phyloP scores from a whole-genome alignment of 352 stramenopile genomes.

The Phytopythium sindhum region DNA sequence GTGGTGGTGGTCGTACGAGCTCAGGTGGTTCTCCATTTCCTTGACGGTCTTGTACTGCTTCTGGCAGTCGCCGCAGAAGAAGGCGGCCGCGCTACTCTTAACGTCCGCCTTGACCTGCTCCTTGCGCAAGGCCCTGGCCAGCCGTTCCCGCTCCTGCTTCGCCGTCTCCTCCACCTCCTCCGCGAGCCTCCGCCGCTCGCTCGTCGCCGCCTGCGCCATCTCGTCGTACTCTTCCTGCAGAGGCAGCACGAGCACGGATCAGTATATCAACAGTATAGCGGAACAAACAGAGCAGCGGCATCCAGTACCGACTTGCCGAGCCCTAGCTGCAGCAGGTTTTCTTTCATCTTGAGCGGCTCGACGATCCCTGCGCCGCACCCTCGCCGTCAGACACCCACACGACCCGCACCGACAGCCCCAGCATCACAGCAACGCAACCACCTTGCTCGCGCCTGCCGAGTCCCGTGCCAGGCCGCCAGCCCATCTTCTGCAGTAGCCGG shows the following conservation, averaged over 20 bases:
- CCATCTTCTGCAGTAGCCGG: constrained; percentile 57
- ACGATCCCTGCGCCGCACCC: constrained; percentile 32
- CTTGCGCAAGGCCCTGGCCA: constrained; percentile 23
- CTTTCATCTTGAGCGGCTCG: constrained; percentile 56
- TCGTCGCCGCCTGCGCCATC: constrained; percentile 48
- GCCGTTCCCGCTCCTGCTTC: constrained; percentile 23
- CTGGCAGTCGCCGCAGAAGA: constrained; percentile 52
- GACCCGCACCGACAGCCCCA: background rate
- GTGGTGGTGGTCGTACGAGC: constrained; percentile 76
- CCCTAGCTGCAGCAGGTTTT: constrained; percentile 52
- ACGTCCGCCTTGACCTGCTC: constrained; percentile 30
- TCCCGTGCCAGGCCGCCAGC: constrained; percentile 47
- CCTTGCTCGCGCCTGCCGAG: constrained; percentile 52
- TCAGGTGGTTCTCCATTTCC: constrained; percentile 73
- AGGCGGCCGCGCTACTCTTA: constrained; percentile 42
- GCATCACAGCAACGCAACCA: background rate
- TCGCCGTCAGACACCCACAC: background rate
- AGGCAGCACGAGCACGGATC: background rate
- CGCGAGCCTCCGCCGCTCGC: constrained; percentile 45
- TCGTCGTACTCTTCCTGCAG: constrained; percentile 52
- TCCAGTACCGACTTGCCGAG: constrained; percentile 47
- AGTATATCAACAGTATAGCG: too few relatives aligned
- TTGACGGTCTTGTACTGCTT: constrained; percentile 72
- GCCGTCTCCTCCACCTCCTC: constrained; percentile 44
- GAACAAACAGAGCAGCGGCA: too few relatives aligned